Evolutionary conservation across 108 stramenopile species (phyloP).

Genomic region (Cyclotella baltica): DNA sequence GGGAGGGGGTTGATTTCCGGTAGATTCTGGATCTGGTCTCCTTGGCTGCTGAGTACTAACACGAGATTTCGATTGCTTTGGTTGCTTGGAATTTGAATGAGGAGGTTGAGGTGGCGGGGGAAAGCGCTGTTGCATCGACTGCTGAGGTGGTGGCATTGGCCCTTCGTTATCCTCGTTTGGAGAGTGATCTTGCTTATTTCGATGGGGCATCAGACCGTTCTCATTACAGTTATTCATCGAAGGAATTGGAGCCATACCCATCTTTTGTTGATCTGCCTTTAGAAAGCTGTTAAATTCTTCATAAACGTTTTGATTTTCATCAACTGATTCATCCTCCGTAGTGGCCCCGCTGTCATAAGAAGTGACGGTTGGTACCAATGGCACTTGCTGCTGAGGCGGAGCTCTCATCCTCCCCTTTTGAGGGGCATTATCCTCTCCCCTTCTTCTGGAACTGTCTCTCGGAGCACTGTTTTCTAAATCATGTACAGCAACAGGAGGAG

Average conservation of each 20-base stretch:
- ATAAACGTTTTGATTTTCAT: not conserved
- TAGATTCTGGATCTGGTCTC: not conserved
- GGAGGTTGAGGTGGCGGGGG: not conserved
- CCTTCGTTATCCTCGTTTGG: not conserved
- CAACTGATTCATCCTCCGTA: not conserved
- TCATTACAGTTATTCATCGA: not conserved
- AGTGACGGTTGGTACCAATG: not conserved
- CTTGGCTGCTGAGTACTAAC: too few species aligned
- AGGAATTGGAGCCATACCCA: not conserved
- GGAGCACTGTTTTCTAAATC: too few species aligned
- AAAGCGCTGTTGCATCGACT: not conserved
- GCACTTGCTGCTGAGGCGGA: constrained; percentile 4
- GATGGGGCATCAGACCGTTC: not conserved
- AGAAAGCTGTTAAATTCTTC: constrained; percentile 7
- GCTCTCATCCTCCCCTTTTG: constrained; percentile 3
- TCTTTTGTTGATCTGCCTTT: constrained; percentile 6
- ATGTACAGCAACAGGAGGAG: too few species aligned
- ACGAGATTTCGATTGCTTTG: too few species aligned
- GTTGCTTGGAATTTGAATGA: not conserved
- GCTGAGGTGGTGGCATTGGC: not conserved
- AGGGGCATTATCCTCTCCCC: not conserved
- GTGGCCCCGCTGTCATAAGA: constrained; percentile 2
- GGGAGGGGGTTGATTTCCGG: not conserved
- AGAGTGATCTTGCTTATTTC: not conserved
- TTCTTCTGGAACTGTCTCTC: not conserved